A percentile compares a stretch with the other conserved stretches of the same genome.
Evolutionary conservation across 768 basidiomycete species (phyloP).

Genomic region (Psilocybe sp.): DNA sequence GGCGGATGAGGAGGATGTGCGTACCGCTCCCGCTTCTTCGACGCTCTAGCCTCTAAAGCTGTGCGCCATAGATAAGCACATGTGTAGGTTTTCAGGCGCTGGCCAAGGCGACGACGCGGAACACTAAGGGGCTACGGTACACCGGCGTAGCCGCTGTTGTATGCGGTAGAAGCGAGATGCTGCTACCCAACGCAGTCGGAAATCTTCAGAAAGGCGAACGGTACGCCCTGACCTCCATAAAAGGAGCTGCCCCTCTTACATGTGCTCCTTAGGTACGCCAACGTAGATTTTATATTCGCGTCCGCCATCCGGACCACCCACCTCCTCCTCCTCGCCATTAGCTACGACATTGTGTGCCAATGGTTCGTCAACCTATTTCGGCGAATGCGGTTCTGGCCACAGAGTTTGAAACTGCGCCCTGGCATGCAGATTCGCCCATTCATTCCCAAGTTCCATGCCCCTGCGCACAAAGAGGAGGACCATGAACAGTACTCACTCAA

Average conservation of each 20-base stretch:
- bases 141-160: slow-evolving; percentile 9
- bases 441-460: slow-evolving; percentile 29
- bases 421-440: slow-evolving; percentile 2
- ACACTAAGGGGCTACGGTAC: slow-evolving; percentile 9
- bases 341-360: slow-evolving; percentile 32
- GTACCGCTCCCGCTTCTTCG: background rate
- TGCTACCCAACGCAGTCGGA: slow-evolving; percentile 12
- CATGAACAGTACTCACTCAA: slow-evolving; percentile 26
- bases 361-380: slow-evolving; percentile 20
- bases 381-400: slow-evolving; percentile 8
- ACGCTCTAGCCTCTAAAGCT: background rate
- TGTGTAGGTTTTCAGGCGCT: slow-evolving; percentile 14
- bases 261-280: slow-evolving; percentile 5
- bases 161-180: slow-evolving; percentile 11
- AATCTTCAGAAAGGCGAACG: slow-evolving; percentile 30
- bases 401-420: background rate
- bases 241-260: background rate
- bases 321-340: slow-evolving; percentile 1
- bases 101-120: slow-evolving; percentile 4
- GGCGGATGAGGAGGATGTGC: slow-evolving; percentile 8
- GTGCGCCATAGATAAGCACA: slow-evolving; percentile 10
- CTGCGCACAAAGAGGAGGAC: slow-evolving; percentile 18
- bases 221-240: slow-evolving; percentile 16
- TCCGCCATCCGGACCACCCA: slow-evolving; percentile 1
- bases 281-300: slow-evolving; percentile 14